phyloP scores from a whole-genome alignment of 441 rosid species.

The Kokia cookei region DNA sequence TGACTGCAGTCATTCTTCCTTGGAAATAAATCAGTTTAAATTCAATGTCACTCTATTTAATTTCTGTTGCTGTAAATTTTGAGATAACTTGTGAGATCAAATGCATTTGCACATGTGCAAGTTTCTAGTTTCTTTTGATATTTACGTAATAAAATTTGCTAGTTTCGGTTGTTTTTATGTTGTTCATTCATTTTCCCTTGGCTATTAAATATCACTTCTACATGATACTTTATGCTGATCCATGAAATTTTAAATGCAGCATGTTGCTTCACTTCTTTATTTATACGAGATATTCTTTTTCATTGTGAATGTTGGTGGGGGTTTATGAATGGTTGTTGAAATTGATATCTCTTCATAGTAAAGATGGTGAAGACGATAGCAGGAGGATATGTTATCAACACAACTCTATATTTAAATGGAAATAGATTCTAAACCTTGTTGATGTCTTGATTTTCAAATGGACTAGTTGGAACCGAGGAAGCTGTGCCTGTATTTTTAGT shows the following conservation, averaged over 20 bases:
- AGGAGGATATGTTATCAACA: constrained; percentile 15
- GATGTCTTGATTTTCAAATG: constrained; percentile 13
- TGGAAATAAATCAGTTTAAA: neutral
- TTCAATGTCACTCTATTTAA: neutral
- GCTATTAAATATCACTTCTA: neutral
- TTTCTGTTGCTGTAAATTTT: neutral
- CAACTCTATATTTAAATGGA: neutral
- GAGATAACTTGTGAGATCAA: neutral
- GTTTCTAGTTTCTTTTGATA: neutral
- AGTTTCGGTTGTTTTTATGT: neutral
- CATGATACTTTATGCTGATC: constrained; percentile 19
- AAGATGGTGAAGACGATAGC: constrained; percentile 27
- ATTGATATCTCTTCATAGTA: constrained; percentile 21
- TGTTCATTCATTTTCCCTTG: constrained; percentile 4
- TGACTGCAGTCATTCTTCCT: neutral
- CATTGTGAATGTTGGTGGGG: constrained; percentile 18
- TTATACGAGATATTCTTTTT: neutral
- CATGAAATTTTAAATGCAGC: constrained; percentile 23
- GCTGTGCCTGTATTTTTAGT: constrained; percentile 4
- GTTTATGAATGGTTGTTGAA: constrained; percentile 30
- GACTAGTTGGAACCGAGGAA: constrained; percentile 15
- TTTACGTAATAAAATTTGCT: neutral
- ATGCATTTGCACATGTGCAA: neutral
- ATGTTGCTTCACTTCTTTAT: constrained; percentile 8
- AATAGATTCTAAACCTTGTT: constrained; percentile 4